phyloP scores from a whole-genome alignment of 2,329 filamentous ascomycete genomes.

The Cryphonectria radicalis region DNA sequence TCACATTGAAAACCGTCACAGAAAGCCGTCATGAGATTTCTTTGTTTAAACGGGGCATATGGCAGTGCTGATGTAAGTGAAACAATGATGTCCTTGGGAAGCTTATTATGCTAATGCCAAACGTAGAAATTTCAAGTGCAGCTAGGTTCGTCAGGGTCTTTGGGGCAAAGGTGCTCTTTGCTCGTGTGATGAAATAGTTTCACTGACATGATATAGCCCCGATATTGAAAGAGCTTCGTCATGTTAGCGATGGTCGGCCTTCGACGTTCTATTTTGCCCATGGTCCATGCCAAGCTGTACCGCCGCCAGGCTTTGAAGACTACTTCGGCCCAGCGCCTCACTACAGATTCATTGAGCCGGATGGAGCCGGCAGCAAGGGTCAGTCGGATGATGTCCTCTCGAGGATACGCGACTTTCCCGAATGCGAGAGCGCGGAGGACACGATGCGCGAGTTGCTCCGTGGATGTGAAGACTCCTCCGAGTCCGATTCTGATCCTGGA shows the following conservation, averaged over 20 bases:
- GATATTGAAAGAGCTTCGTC: constrained; percentile 29
- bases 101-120: constrained; percentile 24
- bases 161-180: not conserved
- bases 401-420: constrained; percentile 15
- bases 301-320: constrained; percentile 58
- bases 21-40: constrained; percentile 41
- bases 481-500: not conserved
- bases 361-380: constrained; percentile 48
- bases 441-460: constrained; percentile 21
- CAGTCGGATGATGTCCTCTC: constrained; percentile 41
- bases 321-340: constrained; percentile 61
- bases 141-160: constrained; percentile 43
- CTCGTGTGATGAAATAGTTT: not conserved
- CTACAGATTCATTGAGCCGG: constrained; percentile 59
- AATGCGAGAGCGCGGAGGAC: constrained; percentile 43
- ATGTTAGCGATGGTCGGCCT: constrained; percentile 17
- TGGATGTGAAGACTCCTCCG: constrained; percentile 21
- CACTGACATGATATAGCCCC: constrained; percentile 10
- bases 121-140: constrained; percentile 60
- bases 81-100: not conserved
- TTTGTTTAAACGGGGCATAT: constrained; percentile 57
- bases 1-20: not conserved
- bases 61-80: constrained; percentile 54
- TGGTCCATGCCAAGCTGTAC: constrained; percentile 25
- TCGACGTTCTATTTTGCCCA: constrained; percentile 24